Conservation (phyloP, 1,139 yeast genomes). For the Blastobotrys raffinosifermentans region DNA sequence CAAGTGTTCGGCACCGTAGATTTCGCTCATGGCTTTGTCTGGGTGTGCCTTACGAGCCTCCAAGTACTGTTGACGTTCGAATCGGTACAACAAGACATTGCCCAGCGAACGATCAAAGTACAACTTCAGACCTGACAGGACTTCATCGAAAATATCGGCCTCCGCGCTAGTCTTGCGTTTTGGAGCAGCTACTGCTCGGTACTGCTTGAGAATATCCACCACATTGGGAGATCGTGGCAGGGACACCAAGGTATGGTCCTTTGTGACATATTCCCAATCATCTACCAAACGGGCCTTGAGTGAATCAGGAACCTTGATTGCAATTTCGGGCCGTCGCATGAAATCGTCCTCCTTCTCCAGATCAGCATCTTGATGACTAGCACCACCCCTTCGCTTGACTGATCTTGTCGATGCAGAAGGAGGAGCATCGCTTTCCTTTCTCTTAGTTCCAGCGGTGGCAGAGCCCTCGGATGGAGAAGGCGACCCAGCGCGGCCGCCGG, state of each 20-base stretch:
- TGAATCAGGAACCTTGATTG: slow-evolving; percentile 52
- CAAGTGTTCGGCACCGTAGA: slow-evolving; percentile 76
- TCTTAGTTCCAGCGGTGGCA: slow-evolving; percentile 7
- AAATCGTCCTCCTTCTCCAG: slow-evolving; percentile 36
- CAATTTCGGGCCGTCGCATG: slow-evolving; percentile 44
- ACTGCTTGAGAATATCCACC: slow-evolving; percentile 46
- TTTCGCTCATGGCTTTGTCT: slow-evolving; percentile 36
- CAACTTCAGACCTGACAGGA: slow-evolving; percentile 58
- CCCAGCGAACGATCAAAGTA: slow-evolving; percentile 78
- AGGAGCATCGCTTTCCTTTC: slow-evolving; percentile 5
- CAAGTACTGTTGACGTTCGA: slow-evolving; percentile 76
- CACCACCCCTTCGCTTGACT: slow-evolving; percentile 2
- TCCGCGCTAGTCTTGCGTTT: slow-evolving; percentile 36
- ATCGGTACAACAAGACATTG: slow-evolving; percentile 67
- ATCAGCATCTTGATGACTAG: slow-evolving; percentile 41
- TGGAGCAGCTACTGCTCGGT: slow-evolving; percentile 28
- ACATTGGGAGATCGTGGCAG: slow-evolving; percentile 56
- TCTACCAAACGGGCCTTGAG: slow-evolving; percentile 72
- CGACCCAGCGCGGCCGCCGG: slow-evolving; percentile 6
- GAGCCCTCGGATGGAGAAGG: slow-evolving; percentile 4
- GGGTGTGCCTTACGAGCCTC: slow-evolving; percentile 43
- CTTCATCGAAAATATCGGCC: slow-evolving; percentile 57
- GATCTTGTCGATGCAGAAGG: slow-evolving; percentile 6
- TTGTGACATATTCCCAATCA: slow-evolving; percentile 90
- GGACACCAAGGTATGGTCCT: slow-evolving; percentile 60